Conservation (phyloP, 305 asterid species). For the Coffea humblotiana region DNA sequence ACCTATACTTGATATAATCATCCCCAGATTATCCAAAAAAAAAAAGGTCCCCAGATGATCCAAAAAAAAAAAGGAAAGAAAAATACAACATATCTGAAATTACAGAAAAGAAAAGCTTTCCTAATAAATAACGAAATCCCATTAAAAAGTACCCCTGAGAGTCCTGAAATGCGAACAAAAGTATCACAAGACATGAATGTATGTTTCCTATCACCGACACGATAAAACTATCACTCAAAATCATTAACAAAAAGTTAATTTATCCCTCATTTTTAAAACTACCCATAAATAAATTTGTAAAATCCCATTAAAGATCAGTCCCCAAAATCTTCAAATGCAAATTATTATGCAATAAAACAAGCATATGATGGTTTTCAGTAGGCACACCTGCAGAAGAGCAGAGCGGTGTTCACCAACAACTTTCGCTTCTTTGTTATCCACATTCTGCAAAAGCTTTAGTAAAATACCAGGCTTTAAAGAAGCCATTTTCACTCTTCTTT, state of each 20-base stretch:
- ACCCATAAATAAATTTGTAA: background rate
- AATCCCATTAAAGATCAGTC: background rate
- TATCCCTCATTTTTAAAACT: background rate
- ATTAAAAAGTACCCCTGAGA: background rate
- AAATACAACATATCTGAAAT: background rate
- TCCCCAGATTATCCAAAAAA: background rate
- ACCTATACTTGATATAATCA: background rate
- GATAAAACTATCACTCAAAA: background rate
- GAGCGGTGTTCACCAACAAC: constrained; percentile 89
- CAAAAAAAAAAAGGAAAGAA: background rate
- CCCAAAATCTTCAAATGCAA: background rate
- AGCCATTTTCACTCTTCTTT: constrained; percentile 43
- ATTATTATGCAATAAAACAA: background rate
- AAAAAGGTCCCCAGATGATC: background rate
- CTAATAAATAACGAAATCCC: background rate
- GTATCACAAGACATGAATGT: background rate
- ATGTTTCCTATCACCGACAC: background rate
- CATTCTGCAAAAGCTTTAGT: constrained; percentile 67
- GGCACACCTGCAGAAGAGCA: constrained; percentile 77
- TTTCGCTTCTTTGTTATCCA: constrained; percentile 58
- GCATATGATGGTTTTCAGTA: background rate
- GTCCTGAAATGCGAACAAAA: background rate
- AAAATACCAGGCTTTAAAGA: constrained; percentile 78
- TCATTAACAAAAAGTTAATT: background rate
- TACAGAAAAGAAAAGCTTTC: background rate